Evolutionary conservation across 306 rosid species (phyloP).

Genomic region (Quercus berberidifolia): DNA sequence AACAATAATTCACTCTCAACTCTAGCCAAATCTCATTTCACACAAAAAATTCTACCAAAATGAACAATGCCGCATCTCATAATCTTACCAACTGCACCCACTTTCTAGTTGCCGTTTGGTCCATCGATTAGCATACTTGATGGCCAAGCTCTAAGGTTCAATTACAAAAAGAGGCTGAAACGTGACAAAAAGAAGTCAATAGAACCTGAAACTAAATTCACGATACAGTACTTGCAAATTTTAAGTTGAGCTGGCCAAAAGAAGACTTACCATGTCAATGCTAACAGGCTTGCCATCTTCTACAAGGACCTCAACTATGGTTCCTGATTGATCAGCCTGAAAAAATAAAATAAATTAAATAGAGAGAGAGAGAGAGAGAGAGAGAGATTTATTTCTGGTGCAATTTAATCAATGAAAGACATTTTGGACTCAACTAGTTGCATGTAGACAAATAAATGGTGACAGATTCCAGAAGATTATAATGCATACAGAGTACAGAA

Average conservation of each 20-base stretch:
- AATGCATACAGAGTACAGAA: background rate
- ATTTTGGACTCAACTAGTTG: background rate
- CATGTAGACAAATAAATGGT: background rate
- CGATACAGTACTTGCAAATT: background rate
- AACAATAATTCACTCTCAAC: conserved; percentile 35
- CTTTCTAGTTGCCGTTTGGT: conserved; percentile 8
- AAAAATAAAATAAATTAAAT: background rate
- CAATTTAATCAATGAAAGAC: background rate
- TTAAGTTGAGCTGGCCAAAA: conserved; percentile 6
- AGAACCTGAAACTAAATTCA: background rate
- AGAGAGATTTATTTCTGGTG: background rate
- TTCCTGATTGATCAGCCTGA: conserved; percentile 82
- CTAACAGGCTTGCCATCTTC: conserved; percentile 64
- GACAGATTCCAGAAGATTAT: background rate
- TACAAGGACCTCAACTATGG: conserved; percentile 49
- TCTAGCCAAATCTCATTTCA: conserved; percentile 26
- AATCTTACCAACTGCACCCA: conserved; percentile 20
- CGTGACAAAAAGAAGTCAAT: conserved; percentile 10
- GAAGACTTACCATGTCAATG: conserved; percentile 48
- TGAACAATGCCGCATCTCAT: conserved; percentile 25
- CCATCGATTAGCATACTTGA: conserved; percentile 22
- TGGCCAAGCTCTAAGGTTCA: conserved; percentile 43
- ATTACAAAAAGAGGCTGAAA: conserved; percentile 72
- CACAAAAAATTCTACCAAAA: conserved; percentile 42
- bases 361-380: too few relatives aligned